A percentile compares a stretch with the other conserved stretches of the same genome.
Conservation (phyloP, 352 stramenopile genomes). For the Pythium rishiriense region DNA sequence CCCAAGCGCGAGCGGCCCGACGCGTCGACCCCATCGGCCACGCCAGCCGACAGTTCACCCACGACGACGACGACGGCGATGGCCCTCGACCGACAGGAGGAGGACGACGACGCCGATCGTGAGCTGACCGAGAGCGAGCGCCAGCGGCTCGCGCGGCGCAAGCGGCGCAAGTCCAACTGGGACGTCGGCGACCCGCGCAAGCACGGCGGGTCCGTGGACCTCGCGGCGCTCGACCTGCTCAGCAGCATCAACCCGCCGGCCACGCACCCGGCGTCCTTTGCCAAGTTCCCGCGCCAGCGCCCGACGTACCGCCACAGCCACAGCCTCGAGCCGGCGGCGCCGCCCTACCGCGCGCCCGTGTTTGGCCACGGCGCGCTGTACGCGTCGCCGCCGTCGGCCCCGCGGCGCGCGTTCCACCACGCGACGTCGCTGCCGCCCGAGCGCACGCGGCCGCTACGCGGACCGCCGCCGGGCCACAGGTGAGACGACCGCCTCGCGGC, state of each 20-base stretch:
- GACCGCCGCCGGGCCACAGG: conserved; percentile 8
- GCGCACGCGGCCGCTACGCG: background rate
- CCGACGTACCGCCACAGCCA: conserved; percentile 64
- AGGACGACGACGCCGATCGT: conserved; percentile 32
- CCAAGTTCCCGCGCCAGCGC: conserved; percentile 53
- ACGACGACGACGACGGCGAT: no score
- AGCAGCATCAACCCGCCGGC: conserved; percentile 32
- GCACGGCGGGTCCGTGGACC: conserved; percentile 22
- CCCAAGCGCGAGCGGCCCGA: no score
- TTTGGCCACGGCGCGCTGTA: background rate
- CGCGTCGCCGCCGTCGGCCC: background rate
- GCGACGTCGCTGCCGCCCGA: conserved; percentile 19
- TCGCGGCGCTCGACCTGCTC: conserved; percentile 23
- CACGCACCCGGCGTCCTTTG: conserved; percentile 50
- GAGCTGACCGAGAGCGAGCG: conserved; percentile 56
- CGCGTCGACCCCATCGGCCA: no score
- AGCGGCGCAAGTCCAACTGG: conserved; percentile 79
- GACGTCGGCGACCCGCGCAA: conserved; percentile 74
- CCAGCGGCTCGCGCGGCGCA: conserved; percentile 61
- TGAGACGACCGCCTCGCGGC: background rate
- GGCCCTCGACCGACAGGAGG: no score
- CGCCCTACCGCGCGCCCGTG: conserved; percentile 13
- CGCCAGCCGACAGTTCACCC: no score
- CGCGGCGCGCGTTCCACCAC: conserved; percentile 16
- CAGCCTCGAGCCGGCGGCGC: conserved; percentile 61